Conservation (phyloP, 192 early-diverging fungal species). For the Coemansia reversa region DNA sequence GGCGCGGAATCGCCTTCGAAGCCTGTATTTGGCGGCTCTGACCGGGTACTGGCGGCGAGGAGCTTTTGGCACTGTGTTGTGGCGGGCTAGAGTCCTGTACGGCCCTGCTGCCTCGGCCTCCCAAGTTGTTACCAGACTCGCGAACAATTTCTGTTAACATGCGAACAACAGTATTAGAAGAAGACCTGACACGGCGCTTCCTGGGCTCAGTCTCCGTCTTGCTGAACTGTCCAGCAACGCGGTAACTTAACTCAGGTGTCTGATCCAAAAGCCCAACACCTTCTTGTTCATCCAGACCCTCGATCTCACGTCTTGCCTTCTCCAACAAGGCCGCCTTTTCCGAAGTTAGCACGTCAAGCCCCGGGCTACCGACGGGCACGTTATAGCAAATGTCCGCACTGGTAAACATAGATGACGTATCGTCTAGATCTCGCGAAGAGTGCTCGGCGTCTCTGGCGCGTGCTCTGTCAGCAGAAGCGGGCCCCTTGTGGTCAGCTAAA, state of each 20-base stretch:
- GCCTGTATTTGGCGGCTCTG: slow-evolving; percentile 1
- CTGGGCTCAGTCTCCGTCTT: slow-evolving; percentile 26
- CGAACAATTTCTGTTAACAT: slow-evolving; percentile 49
- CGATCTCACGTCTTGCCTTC: slow-evolving; percentile 43
- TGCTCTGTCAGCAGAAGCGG: too few species aligned
- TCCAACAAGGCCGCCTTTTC: slow-evolving; percentile 44
- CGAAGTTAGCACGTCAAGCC: slow-evolving; percentile 3
- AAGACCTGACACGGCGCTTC: slow-evolving; percentile 36
- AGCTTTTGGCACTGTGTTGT: slow-evolving; percentile 4
- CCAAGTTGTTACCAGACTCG: slow-evolving; percentile 16
- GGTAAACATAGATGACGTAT: slow-evolving; percentile 47
- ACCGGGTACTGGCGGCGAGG: slow-evolving; percentile 11
- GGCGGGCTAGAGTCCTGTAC: slow-evolving; percentile 1
- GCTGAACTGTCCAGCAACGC: slow-evolving; percentile 20
- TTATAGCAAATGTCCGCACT: slow-evolving; percentile 27
- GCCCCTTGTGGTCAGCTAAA: too few species aligned
- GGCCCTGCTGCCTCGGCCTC: slow-evolving; percentile 8
- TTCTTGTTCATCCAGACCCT: slow-evolving; percentile 43
- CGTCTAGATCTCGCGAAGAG: slow-evolving; percentile 26
- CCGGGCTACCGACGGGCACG: not conserved
- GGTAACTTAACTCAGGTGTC: slow-evolving; percentile 50
- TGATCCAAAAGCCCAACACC: slow-evolving; percentile 52
- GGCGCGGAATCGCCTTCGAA: slow-evolving; percentile 25
- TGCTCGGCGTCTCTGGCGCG: not conserved
- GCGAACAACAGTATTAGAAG: slow-evolving; percentile 46